phyloP scores from a whole-genome alignment of 139 green algal genomes.

The Pleodorina starrii region DNA sequence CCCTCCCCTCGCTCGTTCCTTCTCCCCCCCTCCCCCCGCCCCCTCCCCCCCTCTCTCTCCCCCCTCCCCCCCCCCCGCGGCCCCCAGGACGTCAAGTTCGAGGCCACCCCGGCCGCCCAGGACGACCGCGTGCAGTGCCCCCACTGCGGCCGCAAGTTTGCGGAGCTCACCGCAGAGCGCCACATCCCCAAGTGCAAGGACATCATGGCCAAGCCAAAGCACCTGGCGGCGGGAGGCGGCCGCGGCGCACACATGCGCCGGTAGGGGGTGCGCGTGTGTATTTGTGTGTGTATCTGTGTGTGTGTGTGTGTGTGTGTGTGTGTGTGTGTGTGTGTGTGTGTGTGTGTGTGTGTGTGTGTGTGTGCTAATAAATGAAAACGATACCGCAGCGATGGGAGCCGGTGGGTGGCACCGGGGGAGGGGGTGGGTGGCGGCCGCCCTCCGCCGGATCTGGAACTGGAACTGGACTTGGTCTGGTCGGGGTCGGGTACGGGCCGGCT shows the following conservation, averaged over 20 bases:
- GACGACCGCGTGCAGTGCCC: conserved; percentile 71
- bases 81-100: conserved; percentile 33
- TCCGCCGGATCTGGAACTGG: too few relatives aligned
- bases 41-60: neutral
- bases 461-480: too few relatives aligned
- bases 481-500: too few relatives aligned
- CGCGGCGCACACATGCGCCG: conserved; percentile 28
- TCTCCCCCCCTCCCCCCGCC: neutral
- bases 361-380: neutral
- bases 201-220: conserved; percentile 70
- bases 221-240: conserved; percentile 10
- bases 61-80: neutral
- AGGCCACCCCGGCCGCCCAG: neutral
- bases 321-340: conserved; percentile 6
- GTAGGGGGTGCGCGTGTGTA: too few relatives aligned
- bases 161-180: conserved; percentile 73
- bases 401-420: neutral
- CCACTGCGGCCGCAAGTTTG: conserved; percentile 80
- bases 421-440: too few relatives aligned
- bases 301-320: conserved; percentile 13
- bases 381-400: neutral
- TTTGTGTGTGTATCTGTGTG: too few relatives aligned
- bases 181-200: conserved; percentile 82
- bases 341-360: conserved; percentile 13
- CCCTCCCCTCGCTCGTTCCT: neutral